Base-by-base conservation (phyloP, 1,284 basidiomycete species). In the Trametes hirsuta region DNA sequence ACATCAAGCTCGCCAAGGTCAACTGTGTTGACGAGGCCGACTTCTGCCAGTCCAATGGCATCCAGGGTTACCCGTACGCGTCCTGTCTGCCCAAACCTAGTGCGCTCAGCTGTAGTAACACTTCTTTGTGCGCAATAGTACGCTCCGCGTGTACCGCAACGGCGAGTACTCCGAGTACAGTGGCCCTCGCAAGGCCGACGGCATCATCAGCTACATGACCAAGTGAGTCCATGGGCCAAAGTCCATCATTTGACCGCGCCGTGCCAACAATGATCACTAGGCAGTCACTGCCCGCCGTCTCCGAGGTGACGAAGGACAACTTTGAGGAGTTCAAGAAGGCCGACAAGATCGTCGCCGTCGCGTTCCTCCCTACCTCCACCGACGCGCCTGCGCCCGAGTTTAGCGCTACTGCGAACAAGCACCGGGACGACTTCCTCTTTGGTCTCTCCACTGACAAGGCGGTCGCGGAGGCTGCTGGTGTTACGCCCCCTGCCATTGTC, bases 201-300 rank as follows among this genome's bases (percentile, higher is more conserved):
- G 97, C 35, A 99, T 99, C 72, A 82, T 98, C 75, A 90, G 88
- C 74, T 98, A 98, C 83, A 98, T 99, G 97, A 77, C 86, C 81
- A 98, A 99, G 95, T 95, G 67, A 69, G 90, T 80, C n/a, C 11
- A 40, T 21, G 14, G 22, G 21, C 12, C 36, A 18, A n/a, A 39
- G 9, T 51, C 1, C 40, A 12, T 30, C 30, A 30, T 30, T 25
- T 18, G 25, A 22, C 14, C 25, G 18, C 14, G 9, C 11, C n/a
- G 2, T 15, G 45, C 45, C 25, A 37, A 46, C n/a, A 12, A 24
- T 14, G n/a, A 21, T 8, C 49, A 50, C 10, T 66, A 96, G 93
- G 75, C 97, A 98, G 84, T 88, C 93, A 9, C 86, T 99, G 18
- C 97, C 97, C n/a, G 94, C 97, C 42, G 89, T 99, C 49, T 89